Conservation (phyloP, 2,329 filamentous ascomycete species). For the Pseudogymnoascus sp. region DNA sequence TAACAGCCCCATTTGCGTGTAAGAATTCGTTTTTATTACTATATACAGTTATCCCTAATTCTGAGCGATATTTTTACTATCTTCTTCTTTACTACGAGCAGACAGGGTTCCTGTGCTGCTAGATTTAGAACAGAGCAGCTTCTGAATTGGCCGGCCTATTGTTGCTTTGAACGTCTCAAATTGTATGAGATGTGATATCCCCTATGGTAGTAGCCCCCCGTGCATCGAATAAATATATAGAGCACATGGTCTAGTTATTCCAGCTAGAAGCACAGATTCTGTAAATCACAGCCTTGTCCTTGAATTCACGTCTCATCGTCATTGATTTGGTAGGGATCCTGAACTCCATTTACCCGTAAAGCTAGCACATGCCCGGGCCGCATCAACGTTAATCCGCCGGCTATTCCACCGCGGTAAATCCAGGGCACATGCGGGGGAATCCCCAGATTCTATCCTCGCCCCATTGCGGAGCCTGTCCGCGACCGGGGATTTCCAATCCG, state of each 20-base stretch:
- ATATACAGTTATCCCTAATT: no score
- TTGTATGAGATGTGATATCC: not conserved
- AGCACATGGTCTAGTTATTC: not conserved
- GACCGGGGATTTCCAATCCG: not conserved
- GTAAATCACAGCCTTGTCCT: not conserved
- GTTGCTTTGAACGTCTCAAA: not conserved
- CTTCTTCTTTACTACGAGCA: no score
- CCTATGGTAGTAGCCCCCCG: not conserved
- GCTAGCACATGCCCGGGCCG: not conserved
- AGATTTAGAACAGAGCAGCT: no score
- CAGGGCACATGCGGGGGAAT: not conserved
- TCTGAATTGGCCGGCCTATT: no score
- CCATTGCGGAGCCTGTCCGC: not conserved
- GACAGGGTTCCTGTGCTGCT: no score
- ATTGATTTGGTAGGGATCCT: not conserved
- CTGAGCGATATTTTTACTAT: no score
- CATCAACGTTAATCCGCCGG: constrained; percentile 7
- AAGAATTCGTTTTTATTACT: no score
- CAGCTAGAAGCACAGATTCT: not conserved
- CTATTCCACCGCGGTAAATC: not conserved
- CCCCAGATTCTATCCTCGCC: not conserved
- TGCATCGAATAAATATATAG: not conserved
- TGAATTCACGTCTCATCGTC: not conserved
- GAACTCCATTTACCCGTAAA: not conserved
- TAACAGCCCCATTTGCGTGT: no score